Evolutionary conservation across 2,329 filamentous ascomycete genomes (phyloP), one percentile per base, ranked within the genome.

Genomic region (Trichophaea hybrida): DNA sequence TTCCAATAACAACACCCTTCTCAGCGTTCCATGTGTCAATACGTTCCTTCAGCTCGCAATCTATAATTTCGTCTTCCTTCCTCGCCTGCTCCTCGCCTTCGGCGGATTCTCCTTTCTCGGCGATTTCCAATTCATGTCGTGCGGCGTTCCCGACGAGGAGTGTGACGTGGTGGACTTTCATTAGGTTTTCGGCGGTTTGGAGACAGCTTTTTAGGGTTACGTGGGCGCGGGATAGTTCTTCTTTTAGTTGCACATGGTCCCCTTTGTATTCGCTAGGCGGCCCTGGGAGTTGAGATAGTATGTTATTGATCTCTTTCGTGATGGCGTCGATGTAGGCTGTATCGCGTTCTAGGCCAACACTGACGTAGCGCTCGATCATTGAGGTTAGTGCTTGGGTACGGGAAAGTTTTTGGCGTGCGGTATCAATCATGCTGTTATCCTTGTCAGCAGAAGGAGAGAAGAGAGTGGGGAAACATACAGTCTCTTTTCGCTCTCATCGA

Each of bases 401-500:
- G 4, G 50, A 7, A 6, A 46, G 53, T 17, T 60, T 61, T 24
- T 63, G 51, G 6, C 58, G 38, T n/a, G 40, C 38, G 2, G 59
- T 54, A n/a, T 61, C 56, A 35, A 61, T 53, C 10, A 60, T 58
- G 44, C 63, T 65, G n/a, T 33, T 12, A 10, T 24, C 48, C 13
- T 15, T 24, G 48, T 50, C n/a, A 50, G 31, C 31, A 50, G 12
- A 2, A 50, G 5, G 15, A 24, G 31, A 6, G 5, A 6, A 13
- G 8, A 49, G 44, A 32, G 34, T 13, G 57, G 35, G 15, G 10
- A 6, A 44, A 57, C 51, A 37, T 60, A 63, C 63, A 59, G 60
- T 46, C 67, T 69, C 64, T 66, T 68, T 56, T 69, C 68, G 15
- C 66, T 66, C 49, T 68, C 66, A 8, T 69, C 66, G 52, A 69